phyloP scores from a whole-genome alignment of 2,329 filamentous ascomycete species.

The Endothia cerciana region DNA sequence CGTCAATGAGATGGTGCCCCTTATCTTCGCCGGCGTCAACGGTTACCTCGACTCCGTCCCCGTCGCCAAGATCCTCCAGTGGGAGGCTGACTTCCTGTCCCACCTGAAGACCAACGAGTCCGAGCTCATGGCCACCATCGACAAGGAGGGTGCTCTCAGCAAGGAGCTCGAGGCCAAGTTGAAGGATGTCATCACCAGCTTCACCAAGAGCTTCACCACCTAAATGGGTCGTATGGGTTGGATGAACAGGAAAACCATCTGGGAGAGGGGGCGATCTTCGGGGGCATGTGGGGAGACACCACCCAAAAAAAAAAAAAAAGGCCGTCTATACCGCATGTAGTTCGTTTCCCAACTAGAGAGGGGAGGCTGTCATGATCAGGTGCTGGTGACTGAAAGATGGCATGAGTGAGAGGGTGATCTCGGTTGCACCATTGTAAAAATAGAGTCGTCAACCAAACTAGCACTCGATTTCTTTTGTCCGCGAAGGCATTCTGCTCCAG shows the following conservation, averaged over 20 bases:
- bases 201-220: slow-evolving; percentile 90
- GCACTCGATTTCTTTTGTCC: slow-evolving; percentile 65
- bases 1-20: slow-evolving; percentile 99
- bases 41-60: slow-evolving; percentile 88
- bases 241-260: slow-evolving; percentile 37
- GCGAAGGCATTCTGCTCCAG: slow-evolving; percentile 30
- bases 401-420: slow-evolving; percentile 47
- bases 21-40: slow-evolving; percentile 99
- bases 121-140: slow-evolving; percentile 82
- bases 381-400: slow-evolving; percentile 53
- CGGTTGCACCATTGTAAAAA: slow-evolving; percentile 62
- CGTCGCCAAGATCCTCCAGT: slow-evolving; percentile 86
- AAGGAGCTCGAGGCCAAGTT: slow-evolving; percentile 88
- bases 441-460: slow-evolving; percentile 65
- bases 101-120: slow-evolving; percentile 91
- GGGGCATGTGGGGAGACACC: slow-evolving; percentile 37
- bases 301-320: too few relatives aligned
- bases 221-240: slow-evolving; percentile 46
- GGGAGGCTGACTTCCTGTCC: slow-evolving; percentile 92
- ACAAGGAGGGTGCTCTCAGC: slow-evolving; percentile 94
- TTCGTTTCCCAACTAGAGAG: slow-evolving; percentile 51
- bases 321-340: slow-evolving; percentile 52
- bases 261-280: slow-evolving; percentile 35
- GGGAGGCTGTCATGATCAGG: slow-evolving; percentile 47
- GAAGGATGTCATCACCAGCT: slow-evolving; percentile 74